Conservation (phyloP, 345 rosid genomes). For the Combretum micranthum region DNA sequence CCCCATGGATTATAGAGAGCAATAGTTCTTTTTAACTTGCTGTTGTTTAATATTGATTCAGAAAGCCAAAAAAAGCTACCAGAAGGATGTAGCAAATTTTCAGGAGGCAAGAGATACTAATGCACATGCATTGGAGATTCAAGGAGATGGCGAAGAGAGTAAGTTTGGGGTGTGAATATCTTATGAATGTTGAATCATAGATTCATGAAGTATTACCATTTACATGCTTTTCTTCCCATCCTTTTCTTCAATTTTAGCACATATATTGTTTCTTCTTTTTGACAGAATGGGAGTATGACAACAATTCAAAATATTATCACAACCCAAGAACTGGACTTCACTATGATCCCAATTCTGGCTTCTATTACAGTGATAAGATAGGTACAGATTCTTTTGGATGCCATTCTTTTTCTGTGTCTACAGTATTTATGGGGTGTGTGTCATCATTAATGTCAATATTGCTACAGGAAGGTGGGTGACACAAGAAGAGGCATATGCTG, state of each 20-base stretch:
- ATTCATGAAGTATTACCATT: background rate
- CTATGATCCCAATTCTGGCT: constrained; percentile 79
- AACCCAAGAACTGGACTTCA: constrained; percentile 47
- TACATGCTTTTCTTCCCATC: background rate
- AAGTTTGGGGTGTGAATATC: constrained; percentile 17
- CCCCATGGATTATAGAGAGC: background rate
- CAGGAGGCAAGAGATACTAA: constrained; percentile 50
- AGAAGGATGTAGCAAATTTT: constrained; percentile 67
- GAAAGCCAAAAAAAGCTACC: constrained; percentile 96
- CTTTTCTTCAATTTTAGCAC: background rate
- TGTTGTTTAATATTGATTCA: constrained; percentile 17
- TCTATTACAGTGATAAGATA: constrained; percentile 75
- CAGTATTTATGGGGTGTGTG: no score
- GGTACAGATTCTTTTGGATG: constrained; percentile 27
- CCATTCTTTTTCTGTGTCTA: background rate
- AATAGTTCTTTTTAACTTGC: background rate
- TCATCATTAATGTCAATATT: no score
- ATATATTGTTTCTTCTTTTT: constrained; percentile 20
- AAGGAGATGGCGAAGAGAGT: constrained; percentile 49
- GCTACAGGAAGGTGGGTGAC: constrained; percentile 86
- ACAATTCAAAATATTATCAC: constrained; percentile 64
- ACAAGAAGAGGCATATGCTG: constrained; percentile 69
- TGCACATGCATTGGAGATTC: constrained; percentile 34
- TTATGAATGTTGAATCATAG: background rate
- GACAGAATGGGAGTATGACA: constrained; percentile 73